Conservation (phyloP, 768 basidiomycete species). For the Lentinula sp. region DNA sequence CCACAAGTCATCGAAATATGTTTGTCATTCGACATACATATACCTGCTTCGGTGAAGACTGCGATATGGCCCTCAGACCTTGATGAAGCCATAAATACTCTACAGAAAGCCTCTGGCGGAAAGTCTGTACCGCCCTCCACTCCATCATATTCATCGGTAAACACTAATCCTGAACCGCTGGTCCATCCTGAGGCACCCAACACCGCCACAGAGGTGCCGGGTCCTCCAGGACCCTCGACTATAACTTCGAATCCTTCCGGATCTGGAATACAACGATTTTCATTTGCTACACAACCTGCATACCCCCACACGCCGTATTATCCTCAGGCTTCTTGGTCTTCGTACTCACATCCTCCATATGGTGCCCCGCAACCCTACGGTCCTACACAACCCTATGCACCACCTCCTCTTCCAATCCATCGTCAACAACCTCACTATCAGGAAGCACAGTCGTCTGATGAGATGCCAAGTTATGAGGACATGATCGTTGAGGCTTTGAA, state of each 20-base stretch:
- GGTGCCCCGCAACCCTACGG: constrained; percentile 19
- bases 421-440: constrained; percentile 13
- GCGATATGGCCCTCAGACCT: constrained; percentile 74
- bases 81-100: constrained; percentile 51
- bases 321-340: constrained; percentile 26
- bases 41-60: constrained; percentile 55
- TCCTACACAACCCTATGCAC: constrained; percentile 20
- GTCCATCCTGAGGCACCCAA: neutral
- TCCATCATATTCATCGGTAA: constrained; percentile 9
- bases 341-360: constrained; percentile 22
- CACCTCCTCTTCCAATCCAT: constrained; percentile 13
- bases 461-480: constrained; percentile 84
- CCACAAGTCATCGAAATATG: constrained; percentile 78
- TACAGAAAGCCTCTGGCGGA: constrained; percentile 27
- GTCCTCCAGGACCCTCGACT: neutral
- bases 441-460: constrained; percentile 24
- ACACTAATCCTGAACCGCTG: neutral
- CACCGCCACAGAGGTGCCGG: neutral
- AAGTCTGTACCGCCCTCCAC: constrained; percentile 14
- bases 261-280: constrained; percentile 7
- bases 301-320: constrained; percentile 72
- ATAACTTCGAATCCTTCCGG: constrained; percentile 8
- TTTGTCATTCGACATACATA: constrained; percentile 63
- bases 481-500: constrained; percentile 82
- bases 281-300: constrained; percentile 32